phyloP scores from a whole-genome alignment of 345 rosid species.

The Anastatica hierochuntica region DNA sequence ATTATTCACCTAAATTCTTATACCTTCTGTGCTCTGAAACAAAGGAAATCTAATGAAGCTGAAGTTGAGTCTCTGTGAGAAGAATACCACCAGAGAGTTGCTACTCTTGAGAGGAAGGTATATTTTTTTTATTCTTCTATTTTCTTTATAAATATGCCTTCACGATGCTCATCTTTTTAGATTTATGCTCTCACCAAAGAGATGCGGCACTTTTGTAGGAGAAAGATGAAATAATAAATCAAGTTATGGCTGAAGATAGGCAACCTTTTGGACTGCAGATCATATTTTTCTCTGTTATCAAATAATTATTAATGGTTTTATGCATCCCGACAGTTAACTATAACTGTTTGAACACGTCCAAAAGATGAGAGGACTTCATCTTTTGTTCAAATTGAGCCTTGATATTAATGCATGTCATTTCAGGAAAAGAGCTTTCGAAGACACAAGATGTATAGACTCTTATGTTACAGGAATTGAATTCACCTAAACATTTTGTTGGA shows the following conservation, averaged over 20 bases:
- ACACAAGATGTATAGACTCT: conserved; percentile 96
- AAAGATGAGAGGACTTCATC: background rate
- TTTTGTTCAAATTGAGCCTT: conserved; percentile 7
- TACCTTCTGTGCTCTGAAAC: conserved; percentile 30
- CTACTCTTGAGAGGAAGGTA: conserved; percentile 94
- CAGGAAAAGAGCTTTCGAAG: conserved; percentile 99
- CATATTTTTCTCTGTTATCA: background rate
- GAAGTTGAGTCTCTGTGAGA: conserved; percentile 94
- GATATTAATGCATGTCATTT: conserved; percentile 10
- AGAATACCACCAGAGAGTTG: conserved; percentile 96
- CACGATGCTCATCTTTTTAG: conserved; percentile 29
- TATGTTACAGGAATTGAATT: too few species aligned
- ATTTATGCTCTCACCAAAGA: conserved; percentile 95
- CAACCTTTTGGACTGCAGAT: conserved; percentile 18
- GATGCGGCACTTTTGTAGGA: conserved; percentile 93
- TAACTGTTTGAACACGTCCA: background rate
- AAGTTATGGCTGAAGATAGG: conserved; percentile 99
- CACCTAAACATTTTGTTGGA: too few species aligned
- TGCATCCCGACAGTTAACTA: conserved; percentile 1
- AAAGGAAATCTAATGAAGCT: conserved; percentile 84
- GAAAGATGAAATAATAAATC: conserved; percentile 95
- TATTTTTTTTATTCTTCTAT: conserved; percentile 1
- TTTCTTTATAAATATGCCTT: conserved; percentile 3
- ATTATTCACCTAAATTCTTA: conserved; percentile 12
- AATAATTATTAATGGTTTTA: background rate